Percentiles rank a stretch among this genome's conserved stretches.
These are phyloP conservation scores for Endothia cerciana DNA, from an alignment of 2,329 filamentous ascomycete genomes.

Conservation along the genomic window DNA sequence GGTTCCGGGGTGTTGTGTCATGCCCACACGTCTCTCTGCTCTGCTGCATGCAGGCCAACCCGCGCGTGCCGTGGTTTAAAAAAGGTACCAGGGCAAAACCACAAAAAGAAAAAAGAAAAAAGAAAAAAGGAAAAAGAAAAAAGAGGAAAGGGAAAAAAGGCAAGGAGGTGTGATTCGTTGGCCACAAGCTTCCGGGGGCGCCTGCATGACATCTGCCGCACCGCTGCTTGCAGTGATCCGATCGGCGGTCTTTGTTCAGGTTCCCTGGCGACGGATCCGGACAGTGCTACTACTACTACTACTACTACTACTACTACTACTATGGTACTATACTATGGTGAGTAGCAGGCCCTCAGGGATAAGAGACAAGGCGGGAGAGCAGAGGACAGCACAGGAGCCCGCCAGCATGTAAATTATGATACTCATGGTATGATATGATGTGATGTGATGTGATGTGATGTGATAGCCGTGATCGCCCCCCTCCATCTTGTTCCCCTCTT, in stretches of 20 bases:
- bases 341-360: no score
- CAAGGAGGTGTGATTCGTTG: neutral
- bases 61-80: no score
- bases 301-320: neutral
- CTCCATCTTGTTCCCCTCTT: neutral
- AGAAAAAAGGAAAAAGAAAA: neutral
- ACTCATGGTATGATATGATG: neutral
- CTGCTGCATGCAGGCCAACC: no score
- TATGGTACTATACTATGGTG: neutral
- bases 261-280: constrained; percentile 1
- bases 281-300: neutral
- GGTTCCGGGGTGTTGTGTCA: neutral
- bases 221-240: neutral
- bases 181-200: neutral
- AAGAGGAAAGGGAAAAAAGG: neutral
- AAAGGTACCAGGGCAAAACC: no score
- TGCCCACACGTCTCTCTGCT: no score
- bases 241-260: neutral
- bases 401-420: no score
- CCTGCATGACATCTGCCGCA: constrained; percentile 1
- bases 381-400: no score
- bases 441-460: neutral
- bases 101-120: no score
- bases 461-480: no score
- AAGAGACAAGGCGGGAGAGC: no score